These are phyloP conservation scores for Fomitopsis schrenkii DNA, from an alignment of 1,284 basidiomycete genomes.

Conservation along the genomic window DNA sequence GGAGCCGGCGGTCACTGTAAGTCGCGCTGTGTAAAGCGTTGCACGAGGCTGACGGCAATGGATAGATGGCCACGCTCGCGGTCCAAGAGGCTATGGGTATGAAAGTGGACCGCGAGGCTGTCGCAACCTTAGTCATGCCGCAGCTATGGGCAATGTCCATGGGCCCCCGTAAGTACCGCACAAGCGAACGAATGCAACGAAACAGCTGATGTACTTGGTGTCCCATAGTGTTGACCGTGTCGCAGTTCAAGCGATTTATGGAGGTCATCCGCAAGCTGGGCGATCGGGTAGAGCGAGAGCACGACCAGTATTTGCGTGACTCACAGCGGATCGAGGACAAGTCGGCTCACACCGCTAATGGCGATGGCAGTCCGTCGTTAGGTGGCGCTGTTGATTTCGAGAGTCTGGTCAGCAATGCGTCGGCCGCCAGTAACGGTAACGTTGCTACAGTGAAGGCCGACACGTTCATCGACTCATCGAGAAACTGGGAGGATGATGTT, in stretches of 20 bases:
- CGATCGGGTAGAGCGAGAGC: slow-evolving; percentile 82
- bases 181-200: not conserved
- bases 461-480: slow-evolving; percentile 34
- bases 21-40: slow-evolving; percentile 9
- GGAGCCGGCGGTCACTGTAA: slow-evolving; percentile 87
- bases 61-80: slow-evolving; percentile 83
- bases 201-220: not conserved
- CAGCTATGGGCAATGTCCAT: slow-evolving; percentile 97
- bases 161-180: slow-evolving; percentile 72
- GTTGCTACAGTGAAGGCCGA: slow-evolving; percentile 41
- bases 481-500: slow-evolving; percentile 71
- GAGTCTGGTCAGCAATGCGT: slow-evolving; percentile 59
- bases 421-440: slow-evolving; percentile 29
- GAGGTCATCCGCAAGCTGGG: slow-evolving; percentile 68
- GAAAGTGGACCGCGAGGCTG: slow-evolving; percentile 93
- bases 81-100: slow-evolving; percentile 97
- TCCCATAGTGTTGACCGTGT: slow-evolving; percentile 72
- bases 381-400: slow-evolving; percentile 63
- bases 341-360: slow-evolving; percentile 39
- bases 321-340: slow-evolving; percentile 80
- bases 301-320: slow-evolving; percentile 79
- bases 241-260: slow-evolving; percentile 94
- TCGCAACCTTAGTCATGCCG: slow-evolving; percentile 90
- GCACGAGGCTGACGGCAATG: not conserved
- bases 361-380: slow-evolving; percentile 28